A percentile compares a stretch with the other conserved stretches of the same genome.
These are phyloP conservation scores for Phaeodactylum tricornutum DNA, from an alignment of 108 stramenopile genomes.

Conservation along the genomic window DNA sequence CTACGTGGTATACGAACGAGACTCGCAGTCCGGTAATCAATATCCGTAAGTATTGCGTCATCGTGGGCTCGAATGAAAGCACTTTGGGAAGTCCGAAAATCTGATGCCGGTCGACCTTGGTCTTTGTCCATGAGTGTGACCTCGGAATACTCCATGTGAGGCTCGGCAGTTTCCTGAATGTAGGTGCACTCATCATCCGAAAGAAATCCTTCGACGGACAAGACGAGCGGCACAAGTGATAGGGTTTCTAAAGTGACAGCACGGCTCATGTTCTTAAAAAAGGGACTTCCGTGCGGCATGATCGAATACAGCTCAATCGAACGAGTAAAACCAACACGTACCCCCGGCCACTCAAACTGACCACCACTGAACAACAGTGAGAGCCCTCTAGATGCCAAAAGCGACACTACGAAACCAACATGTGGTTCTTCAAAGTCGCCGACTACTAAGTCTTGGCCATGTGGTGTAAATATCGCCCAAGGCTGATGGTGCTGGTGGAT, in stretches of 20 bases:
- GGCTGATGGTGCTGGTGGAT: constrained; percentile 29
- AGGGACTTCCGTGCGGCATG: constrained; percentile 1
- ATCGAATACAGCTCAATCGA: constrained; percentile 16
- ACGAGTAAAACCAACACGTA: constrained; percentile 46
- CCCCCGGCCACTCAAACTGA: constrained; percentile 65
- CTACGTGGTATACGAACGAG: constrained; percentile 43
- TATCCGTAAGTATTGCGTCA: constrained; percentile 21
- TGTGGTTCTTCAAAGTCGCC: constrained; percentile 11
- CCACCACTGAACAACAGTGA: constrained; percentile 48
- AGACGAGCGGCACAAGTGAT: constrained; percentile 47
- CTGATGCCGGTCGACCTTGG: constrained; percentile 68
- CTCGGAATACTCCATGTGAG: constrained; percentile 54
- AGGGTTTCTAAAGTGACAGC: constrained; percentile 34
- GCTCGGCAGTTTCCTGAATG: constrained; percentile 48
- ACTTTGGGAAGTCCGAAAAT: constrained; percentile 80
- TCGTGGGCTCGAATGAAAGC: constrained; percentile 40
- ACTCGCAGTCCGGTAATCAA: constrained; percentile 59
- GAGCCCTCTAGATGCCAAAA: constrained; percentile 20
- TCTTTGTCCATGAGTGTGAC: constrained; percentile 79
- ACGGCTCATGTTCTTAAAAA: constrained; percentile 1
- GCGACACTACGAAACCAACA: constrained; percentile 1
- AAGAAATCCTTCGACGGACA: constrained; percentile 63
- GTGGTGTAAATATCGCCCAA: constrained; percentile 43
- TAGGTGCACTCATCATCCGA: constrained; percentile 63
- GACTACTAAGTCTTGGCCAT: constrained; percentile 28